Evolutionary conservation across 768 basidiomycete species (phyloP), one percentile per base, ranked within the genome.

Genomic region (Tylopilus balloui): DNA sequence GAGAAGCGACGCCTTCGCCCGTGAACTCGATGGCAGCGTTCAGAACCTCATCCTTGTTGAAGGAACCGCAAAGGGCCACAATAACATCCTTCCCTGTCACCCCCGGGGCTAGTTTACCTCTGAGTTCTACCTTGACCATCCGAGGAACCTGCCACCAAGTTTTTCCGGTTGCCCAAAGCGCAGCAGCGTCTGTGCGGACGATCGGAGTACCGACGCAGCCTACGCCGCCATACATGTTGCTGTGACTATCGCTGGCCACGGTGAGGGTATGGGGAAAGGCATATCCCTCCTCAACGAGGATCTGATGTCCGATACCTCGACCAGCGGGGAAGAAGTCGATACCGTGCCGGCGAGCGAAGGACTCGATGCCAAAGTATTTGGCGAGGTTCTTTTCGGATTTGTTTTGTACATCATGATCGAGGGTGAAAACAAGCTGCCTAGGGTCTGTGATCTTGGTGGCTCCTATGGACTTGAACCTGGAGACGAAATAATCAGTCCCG

Each of bases 121-220:
- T 79, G 42, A 99, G 74, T 60, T 96, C 92, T 53, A 98, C 95
- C 51, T 89, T 92, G 66, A 99, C 81, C 80, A 97, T 93, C 4
- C 92, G 81, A 13, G 96, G 96, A 28, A 99, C 86, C 70, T 98
- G 96, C 96, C 95, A 98, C 96, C 96, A 99, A 1, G 96, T 98
- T 66, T 88, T 91, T 19, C 94, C 93, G 0, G 96, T 98, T 12
- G 96, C 92, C 96, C 96, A 99, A 11, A 99, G 78, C 19, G 88
- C 95, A 0, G 92, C 92, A 19, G 90, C 89, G 56, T 95, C 92
- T 12, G 92, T 97, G 42, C 96, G 82, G 6, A 98, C 96, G 54
- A 98, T 96, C 0, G 96, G 92, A 0, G 96, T 99, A 3, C 96
- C 96, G 3, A 99, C 83, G 62, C 94, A 95, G 1, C 92, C 95